These are phyloP conservation scores for Tarenaya hassleriana DNA, from an alignment of 345 rosid genomes.

Conservation along the genomic window DNA sequence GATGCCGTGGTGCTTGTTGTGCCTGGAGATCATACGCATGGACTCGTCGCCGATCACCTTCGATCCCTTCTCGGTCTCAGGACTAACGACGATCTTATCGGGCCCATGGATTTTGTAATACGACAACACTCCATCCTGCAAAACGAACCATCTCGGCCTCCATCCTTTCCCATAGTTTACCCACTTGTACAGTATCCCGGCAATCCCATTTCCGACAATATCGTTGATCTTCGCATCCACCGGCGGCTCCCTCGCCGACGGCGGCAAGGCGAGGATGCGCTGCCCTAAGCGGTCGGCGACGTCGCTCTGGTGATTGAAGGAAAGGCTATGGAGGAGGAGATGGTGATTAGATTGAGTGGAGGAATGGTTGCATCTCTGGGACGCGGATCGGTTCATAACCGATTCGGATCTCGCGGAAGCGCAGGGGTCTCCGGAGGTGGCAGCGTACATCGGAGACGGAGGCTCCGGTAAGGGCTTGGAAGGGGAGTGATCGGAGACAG, in stretches of 20 bases:
- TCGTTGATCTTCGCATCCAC: conserved; percentile 74
- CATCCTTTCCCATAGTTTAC: conserved; percentile 98
- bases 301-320: conserved; percentile 24
- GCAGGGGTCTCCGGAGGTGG: conserved; percentile 16
- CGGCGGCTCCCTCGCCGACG: conserved; percentile 35
- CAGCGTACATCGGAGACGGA: conserved; percentile 10
- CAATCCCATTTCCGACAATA: conserved; percentile 81
- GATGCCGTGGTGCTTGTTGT: conserved; percentile 16
- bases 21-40: conserved; percentile 41
- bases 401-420: conserved; percentile 29
- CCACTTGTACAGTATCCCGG: conserved; percentile 86
- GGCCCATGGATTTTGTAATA: conserved; percentile 93
- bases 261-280: conserved; percentile 14
- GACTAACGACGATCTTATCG: conserved; percentile 70
- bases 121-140: conserved; percentile 95
- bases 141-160: conserved; percentile 92
- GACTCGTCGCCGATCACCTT: conserved; percentile 92
- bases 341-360: conserved; percentile 12
- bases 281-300: conserved; percentile 21
- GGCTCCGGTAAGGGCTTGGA: conserved; percentile 35
- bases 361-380: conserved; percentile 14
- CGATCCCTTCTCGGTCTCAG: conserved; percentile 78
- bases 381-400: conserved; percentile 29
- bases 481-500: conserved; percentile 42
- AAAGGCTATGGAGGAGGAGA: conserved; percentile 22